Evolutionary conservation across 139 green algal genomes (phyloP), one percentile per base, ranked within the genome.

Genomic region (Chloropicon primus): DNA sequence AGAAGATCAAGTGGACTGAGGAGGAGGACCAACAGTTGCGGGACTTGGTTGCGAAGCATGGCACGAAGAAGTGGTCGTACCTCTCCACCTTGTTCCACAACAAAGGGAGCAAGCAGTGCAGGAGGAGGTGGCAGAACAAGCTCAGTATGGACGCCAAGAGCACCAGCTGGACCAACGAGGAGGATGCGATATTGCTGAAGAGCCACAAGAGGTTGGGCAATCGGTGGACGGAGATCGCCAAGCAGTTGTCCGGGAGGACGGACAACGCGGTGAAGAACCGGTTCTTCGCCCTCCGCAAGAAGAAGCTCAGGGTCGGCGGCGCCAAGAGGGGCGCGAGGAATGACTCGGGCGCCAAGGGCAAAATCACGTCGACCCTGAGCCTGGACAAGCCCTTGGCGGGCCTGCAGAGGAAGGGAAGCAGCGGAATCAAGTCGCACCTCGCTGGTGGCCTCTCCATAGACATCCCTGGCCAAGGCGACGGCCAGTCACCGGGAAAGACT

Each of bases 31-130:
- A 87, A n/a, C 1, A 73, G 73, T 81, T 94, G 21, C 74, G 84
- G 5, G 72, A 81, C 2, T 79, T 94, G 2, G 85, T 94, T 0
- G 80, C 79, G 0, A 71, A 90, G 79, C 80, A 89, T 41, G 90
- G 90, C 17, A 76, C 82, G 1, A 94, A 94, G 78, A 85, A 83
- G 10, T 93, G 90, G 88, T 80, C 81, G 22, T 25, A 84, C 17
- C 92, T 93, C 25, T 84, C 90, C 0, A 24, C 23, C 2, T 82
- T 88, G 27, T 81, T 92, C 2, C 53, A 73, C 5, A 88, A 74
- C 0, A 93, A 92, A 72, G 82, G 83, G 27, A 87, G 83, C 80
- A 94, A 94, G 80, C 89, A 93, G 86, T 84, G 86, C 62, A 21
- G 72, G 0, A 1, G 10, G 1, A 17, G 28, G 24, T 28, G 21